Evolutionary conservation across 495 filamentous ascomycete species (phyloP), one percentile per base, ranked within the genome.

Genomic region (Neurospora sp.): DNA sequence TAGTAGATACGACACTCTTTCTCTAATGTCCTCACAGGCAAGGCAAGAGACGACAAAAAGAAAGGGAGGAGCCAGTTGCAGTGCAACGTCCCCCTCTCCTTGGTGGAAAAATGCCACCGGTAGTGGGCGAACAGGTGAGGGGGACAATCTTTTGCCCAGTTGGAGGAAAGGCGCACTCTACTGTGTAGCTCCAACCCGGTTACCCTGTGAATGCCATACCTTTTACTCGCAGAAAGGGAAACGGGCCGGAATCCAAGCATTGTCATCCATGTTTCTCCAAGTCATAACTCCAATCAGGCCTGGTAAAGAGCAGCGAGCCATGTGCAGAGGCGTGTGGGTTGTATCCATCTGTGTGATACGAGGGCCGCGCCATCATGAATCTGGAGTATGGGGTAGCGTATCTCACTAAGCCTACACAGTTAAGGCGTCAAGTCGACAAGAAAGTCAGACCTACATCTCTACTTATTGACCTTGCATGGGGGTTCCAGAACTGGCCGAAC

Each of bases 31-130:
- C 22, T 27, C 48, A 5, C 42, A 27, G 20, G 11, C 53, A 61
- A 66, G 53, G 12, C 27, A 35, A 66, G 3, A 66, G 22, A 66
- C 27, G 27, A 66, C 27, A 7, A 9, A 66, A 18, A 66, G 27
- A 12, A 27, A 66, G 27, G 53, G 53, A 66, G 27, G 53, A 66
- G 53, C 53, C 53, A 66, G 53, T 66, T 66, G 53, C 53, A 66
- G 27, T 66, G 53, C 27, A 66, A 66, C 53, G 27, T 66, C 53
- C 31, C 68, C 72, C 68, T 42, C 68, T 70, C 68, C 71, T 75
- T 75, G 74, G 74, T 75, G 74, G 74, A 75, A 75, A 73, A 75
- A 73, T 71, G 53, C 44, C 31, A 61, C 72, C 31, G 48, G 68
- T 44, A 61, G 31, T 71, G 39, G 38, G 35, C 3, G 53, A 61